Evolutionary conservation across 2,329 filamentous ascomycete genomes (phyloP), one percentile per base, ranked within the genome.

Genomic region (Apiospora hydei): DNA sequence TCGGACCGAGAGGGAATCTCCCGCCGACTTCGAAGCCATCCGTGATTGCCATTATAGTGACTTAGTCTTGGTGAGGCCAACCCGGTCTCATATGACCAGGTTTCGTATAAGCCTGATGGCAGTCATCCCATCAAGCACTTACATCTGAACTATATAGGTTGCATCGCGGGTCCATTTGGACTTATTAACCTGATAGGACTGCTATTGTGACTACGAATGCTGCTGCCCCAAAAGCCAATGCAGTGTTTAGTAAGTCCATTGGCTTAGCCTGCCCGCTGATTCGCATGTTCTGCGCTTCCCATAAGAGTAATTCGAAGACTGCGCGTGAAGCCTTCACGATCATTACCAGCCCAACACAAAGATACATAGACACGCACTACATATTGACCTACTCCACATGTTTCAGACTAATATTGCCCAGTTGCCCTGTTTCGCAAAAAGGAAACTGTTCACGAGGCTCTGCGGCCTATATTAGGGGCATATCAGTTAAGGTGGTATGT

Each of bases 141-240:
- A 49, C 7, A 49, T n/a, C 10, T 49, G 21, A 49, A 49, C 16
- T 46, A 46, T 46, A n/a, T 49, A 3, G 14, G 26, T 18, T 57
- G 24, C 24, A 18, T 46, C 5, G 16, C 18, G 16, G 30, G 18
- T n/a, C 3, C 2, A 34, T 18, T 16, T 18, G 7, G 30, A 16
- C 11, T 3, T 4, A n/a, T 61, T 8, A 13, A 6, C 26, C 3
- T 53, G 13, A 16, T 57, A 7, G 26, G 4, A 11, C 13, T n/a
- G 0, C 3, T 0, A 21, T 26, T 30, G 8, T 0, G 5, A 16
- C 11, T 10, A 53, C 14, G 24, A 16, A 1, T 10, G 2, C 14
- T 24, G 3, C 26, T 51, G 21, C 3, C 8, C 13, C 4, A 46
- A 18, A 51, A 14, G 26, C 49, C 10, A 51, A 10, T 24, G 21